These are phyloP conservation scores for Phytophthora megakarya DNA, from an alignment of 352 stramenopile genomes.

Conservation along the genomic window DNA sequence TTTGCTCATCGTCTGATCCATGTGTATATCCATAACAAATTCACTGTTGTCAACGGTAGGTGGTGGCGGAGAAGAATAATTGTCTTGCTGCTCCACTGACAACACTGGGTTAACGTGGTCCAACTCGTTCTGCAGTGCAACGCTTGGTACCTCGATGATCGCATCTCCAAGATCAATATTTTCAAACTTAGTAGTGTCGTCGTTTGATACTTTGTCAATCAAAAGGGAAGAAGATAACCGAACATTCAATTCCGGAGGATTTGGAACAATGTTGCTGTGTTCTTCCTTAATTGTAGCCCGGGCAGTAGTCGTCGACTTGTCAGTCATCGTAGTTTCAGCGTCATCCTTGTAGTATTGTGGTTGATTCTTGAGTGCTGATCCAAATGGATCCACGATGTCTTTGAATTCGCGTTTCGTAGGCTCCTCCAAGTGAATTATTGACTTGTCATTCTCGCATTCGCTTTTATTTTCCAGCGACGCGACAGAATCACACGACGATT, in stretches of 20 bases:
- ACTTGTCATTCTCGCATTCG: neutral
- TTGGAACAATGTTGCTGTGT: neutral
- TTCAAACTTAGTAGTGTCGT: conserved; percentile 2
- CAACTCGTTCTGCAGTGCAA: neutral
- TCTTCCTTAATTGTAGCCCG: neutral
- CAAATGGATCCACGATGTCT: neutral
- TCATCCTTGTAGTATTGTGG: neutral
- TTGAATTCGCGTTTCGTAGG: neutral
- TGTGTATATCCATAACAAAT: neutral
- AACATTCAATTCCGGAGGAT: neutral
- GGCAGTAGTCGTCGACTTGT: neutral
- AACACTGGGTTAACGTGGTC: neutral
- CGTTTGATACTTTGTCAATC: neutral
- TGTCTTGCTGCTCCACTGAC: neutral
- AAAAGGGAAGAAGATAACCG: neutral
- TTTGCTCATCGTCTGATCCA: neutral
- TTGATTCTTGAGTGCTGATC: neutral
- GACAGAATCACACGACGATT: neutral
- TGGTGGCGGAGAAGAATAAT: neutral
- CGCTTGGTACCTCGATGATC: neutral
- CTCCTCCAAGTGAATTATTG: neutral
- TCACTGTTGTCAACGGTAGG: no score
- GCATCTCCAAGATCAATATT: conserved; percentile 13
- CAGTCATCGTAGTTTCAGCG: neutral
- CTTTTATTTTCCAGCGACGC: no score